Conservation (phyloP, 2,329 filamentous ascomycete species). For the Xylaria sp. region DNA sequence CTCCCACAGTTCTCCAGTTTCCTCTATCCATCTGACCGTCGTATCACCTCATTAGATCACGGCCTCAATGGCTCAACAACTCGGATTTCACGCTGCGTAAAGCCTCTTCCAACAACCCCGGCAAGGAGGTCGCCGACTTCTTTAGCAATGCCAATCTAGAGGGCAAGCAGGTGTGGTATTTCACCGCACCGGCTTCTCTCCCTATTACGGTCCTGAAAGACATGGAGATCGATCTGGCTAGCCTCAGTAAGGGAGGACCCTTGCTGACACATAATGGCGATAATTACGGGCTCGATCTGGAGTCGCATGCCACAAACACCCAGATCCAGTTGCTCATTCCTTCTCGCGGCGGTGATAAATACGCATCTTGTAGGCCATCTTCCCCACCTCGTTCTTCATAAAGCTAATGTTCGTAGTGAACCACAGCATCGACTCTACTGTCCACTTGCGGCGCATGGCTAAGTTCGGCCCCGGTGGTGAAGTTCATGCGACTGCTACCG, state of each 20-base stretch:
- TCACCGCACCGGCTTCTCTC: conserved; percentile 76
- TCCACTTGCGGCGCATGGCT: conserved; percentile 74
- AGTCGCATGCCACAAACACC: conserved; percentile 61
- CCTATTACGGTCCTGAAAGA: conserved; percentile 75
- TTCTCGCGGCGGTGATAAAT: conserved; percentile 64
- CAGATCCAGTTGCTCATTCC: conserved; percentile 72
- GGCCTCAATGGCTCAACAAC: conserved; percentile 57
- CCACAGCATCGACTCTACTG: conserved; percentile 65
- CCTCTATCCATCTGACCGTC: conserved; percentile 13
- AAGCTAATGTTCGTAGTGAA: conserved; percentile 52
- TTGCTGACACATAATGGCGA: conserved; percentile 72
- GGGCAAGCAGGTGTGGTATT: conserved; percentile 84
- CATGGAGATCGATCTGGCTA: conserved; percentile 69
- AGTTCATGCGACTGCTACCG: conserved; percentile 54
- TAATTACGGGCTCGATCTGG: conserved; percentile 69
- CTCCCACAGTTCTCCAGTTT: background rate
- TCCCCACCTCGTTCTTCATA: conserved; percentile 34
- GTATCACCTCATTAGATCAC: conserved; percentile 38
- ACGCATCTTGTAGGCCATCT: conserved; percentile 62
- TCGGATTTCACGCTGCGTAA: conserved; percentile 67
- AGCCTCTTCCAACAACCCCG: conserved; percentile 54
- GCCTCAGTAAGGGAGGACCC: conserved; percentile 62
- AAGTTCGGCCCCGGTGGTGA: conserved; percentile 61
- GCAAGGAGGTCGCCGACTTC: conserved; percentile 63
- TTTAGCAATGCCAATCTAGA: conserved; percentile 69